phyloP scores from a whole-genome alignment of 495 filamentous ascomycete species.

The Umbilicaria muhlenbergii region DNA sequence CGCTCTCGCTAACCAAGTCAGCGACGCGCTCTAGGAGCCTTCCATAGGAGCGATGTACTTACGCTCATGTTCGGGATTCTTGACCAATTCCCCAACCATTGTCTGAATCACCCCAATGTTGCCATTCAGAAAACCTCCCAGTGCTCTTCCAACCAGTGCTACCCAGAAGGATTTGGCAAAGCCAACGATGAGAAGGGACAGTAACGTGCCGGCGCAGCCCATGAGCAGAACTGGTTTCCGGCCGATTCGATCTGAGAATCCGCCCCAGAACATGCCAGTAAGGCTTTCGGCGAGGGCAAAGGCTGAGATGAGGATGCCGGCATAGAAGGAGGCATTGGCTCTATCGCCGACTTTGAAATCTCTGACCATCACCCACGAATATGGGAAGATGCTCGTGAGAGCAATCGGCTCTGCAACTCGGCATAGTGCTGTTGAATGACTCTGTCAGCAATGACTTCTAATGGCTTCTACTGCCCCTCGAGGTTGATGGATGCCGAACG shows the following conservation, averaged over 20 bases:
- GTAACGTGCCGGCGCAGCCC: slow-evolving; percentile 64
- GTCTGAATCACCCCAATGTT: slow-evolving; percentile 84
- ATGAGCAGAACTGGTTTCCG: slow-evolving; percentile 71
- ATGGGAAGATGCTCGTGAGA: slow-evolving; percentile 75
- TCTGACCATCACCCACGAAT: slow-evolving; percentile 71
- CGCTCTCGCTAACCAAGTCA: slow-evolving; percentile 40
- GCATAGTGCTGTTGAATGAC: slow-evolving; percentile 38
- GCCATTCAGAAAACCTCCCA: slow-evolving; percentile 72
- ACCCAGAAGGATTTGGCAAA: slow-evolving; percentile 67
- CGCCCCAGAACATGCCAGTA: slow-evolving; percentile 80
- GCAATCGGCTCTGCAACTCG: slow-evolving; percentile 82
- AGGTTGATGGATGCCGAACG: slow-evolving; percentile 7
- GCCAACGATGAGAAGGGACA: slow-evolving; percentile 70
- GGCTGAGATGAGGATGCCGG: slow-evolving; percentile 72
- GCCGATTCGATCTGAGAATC: slow-evolving; percentile 81
- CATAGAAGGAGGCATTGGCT: slow-evolving; percentile 63
- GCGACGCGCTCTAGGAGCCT: background rate
- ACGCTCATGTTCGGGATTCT: slow-evolving; percentile 70
- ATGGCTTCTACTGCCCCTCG: background rate
- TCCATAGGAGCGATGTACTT: slow-evolving; percentile 18
- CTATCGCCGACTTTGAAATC: slow-evolving; percentile 52
- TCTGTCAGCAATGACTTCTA: slow-evolving; percentile 20
- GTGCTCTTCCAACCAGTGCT: slow-evolving; percentile 54
- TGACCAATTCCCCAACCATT: slow-evolving; percentile 78
- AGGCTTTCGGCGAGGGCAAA: slow-evolving; percentile 94